phyloP scores from a whole-genome alignment of 2,329 filamentous ascomycete species.

The Botryotinia narcissicola region DNA sequence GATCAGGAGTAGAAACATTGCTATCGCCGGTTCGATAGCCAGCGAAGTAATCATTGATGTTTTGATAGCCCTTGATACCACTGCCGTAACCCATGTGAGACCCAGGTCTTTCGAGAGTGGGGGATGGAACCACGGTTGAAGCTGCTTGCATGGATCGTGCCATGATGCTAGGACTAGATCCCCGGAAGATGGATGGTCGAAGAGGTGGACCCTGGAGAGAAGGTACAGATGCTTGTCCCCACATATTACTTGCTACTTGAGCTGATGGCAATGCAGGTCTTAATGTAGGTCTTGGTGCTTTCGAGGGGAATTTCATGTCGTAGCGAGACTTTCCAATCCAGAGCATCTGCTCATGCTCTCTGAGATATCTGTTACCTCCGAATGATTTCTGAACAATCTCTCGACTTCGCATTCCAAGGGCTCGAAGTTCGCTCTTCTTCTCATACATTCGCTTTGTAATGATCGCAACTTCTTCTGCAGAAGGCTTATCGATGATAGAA shows the following conservation, averaged over 20 bases:
- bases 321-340: conserved; percentile 43
- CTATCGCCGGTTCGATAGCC: conserved; percentile 13
- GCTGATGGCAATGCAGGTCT: conserved; percentile 14
- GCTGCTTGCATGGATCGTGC: conserved; percentile 16
- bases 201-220: conserved; percentile 14
- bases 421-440: conserved; percentile 53
- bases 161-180: conserved; percentile 10
- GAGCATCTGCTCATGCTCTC: conserved; percentile 61
- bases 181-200: conserved; percentile 13
- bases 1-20: conserved; percentile 13
- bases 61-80: background rate
- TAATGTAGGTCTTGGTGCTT: background rate
- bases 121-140: conserved; percentile 15
- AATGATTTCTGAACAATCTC: conserved; percentile 59
- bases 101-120: background rate
- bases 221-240: conserved; percentile 18
- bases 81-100: background rate
- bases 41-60: conserved; percentile 9
- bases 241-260: conserved; percentile 16
- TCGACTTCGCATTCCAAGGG: conserved; percentile 57
- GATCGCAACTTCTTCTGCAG: conserved; percentile 47
- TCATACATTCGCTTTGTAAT: conserved; percentile 58
- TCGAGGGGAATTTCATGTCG: conserved; percentile 6
- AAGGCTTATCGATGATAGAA: conserved; percentile 41
- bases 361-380: conserved; percentile 56